These are phyloP conservation scores for Phytopythium vexans DNA, from an alignment of 352 stramenopile genomes.

Conservation along the genomic window DNA sequence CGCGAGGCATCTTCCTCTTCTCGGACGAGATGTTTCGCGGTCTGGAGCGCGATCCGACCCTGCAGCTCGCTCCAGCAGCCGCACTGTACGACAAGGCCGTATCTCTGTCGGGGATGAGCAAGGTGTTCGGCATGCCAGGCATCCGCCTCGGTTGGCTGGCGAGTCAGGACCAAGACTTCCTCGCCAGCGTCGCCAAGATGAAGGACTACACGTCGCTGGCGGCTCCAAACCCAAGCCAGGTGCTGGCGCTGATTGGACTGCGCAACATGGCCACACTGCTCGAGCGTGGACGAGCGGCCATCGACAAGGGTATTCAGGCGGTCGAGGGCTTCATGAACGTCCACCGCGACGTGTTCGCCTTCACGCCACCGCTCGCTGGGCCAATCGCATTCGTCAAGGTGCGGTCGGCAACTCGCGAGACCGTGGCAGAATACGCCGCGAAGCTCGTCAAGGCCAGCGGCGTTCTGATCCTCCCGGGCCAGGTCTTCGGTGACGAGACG, in stretches of 20 bases:
- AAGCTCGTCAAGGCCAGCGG: conserved; percentile 25
- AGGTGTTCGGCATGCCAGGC: conserved; percentile 47
- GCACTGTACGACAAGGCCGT: conserved; percentile 46
- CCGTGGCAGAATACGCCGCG: conserved; percentile 18
- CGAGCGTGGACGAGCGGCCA: conserved; percentile 10
- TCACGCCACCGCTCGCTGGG: conserved; percentile 25
- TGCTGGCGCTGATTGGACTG: conserved; percentile 50
- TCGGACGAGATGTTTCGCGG: conserved; percentile 66
- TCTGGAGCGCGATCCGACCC: conserved; percentile 24
- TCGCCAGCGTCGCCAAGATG: conserved; percentile 28
- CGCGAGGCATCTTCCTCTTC: conserved; percentile 43
- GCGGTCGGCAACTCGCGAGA: conserved; percentile 2
- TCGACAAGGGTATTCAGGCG: conserved; percentile 8
- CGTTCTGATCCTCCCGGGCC: conserved; percentile 30
- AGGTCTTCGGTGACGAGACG: conserved; percentile 20
- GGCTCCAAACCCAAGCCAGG: conserved; percentile 41
- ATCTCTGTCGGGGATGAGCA: conserved; percentile 53
- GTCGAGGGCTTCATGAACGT: conserved; percentile 31
- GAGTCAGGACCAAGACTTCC: conserved; percentile 25
- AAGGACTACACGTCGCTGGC: conserved; percentile 82
- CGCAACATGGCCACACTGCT: conserved; percentile 36
- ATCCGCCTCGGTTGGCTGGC: conserved; percentile 59
- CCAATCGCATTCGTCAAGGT: conserved; percentile 36
- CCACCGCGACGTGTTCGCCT: conserved; percentile 30
- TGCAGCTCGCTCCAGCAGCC: conserved; percentile 21